Percentiles rank a stretch among this genome's conserved stretches.
These are phyloP conservation scores for Leptodermis oblonga DNA, from an alignment of 257 asterid species.

Conservation along the genomic window DNA sequence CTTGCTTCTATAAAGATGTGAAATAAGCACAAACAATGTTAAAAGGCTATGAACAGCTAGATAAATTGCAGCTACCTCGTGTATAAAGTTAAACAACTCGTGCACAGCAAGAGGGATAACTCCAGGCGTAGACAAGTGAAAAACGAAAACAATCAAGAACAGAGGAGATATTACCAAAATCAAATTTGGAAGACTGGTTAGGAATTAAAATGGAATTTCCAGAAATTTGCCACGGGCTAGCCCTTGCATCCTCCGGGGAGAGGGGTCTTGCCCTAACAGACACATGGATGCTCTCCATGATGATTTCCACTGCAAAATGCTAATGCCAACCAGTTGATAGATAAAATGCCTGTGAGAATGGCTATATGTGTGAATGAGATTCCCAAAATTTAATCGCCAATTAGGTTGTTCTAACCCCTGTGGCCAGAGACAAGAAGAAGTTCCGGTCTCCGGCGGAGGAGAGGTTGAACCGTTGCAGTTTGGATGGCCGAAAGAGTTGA, in stretches of 20 bases:
- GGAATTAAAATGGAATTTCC: slow-evolving; percentile 57
- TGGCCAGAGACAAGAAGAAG: neutral
- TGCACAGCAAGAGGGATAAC: slow-evolving; percentile 81
- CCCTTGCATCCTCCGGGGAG: slow-evolving; percentile 57
- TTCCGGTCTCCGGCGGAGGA: neutral
- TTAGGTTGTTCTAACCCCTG: neutral
- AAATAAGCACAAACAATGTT: neutral
- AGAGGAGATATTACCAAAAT: slow-evolving; percentile 47
- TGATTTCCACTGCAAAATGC: neutral
- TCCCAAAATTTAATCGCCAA: neutral
- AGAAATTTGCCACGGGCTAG: slow-evolving; percentile 79
- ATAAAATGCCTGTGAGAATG: neutral
- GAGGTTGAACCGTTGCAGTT: neutral
- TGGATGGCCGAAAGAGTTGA: neutral
- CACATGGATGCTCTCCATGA: slow-evolving; percentile 87
- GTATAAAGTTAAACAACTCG: slow-evolving; percentile 65
- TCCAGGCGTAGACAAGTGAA: too few relatives aligned
- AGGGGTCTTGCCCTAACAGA: slow-evolving; percentile 82
- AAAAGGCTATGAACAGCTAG: too few relatives aligned
- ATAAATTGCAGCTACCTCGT: slow-evolving; percentile 53
- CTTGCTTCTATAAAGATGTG: neutral
- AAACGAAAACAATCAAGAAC: neutral
- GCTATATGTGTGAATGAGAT: neutral
- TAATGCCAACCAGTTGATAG: neutral
- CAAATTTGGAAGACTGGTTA: slow-evolving; percentile 67